Evolutionary conservation across 257 asterid species (phyloP), one percentile per base, ranked within the genome.

Genomic region (Solanum ossicruentum): DNA sequence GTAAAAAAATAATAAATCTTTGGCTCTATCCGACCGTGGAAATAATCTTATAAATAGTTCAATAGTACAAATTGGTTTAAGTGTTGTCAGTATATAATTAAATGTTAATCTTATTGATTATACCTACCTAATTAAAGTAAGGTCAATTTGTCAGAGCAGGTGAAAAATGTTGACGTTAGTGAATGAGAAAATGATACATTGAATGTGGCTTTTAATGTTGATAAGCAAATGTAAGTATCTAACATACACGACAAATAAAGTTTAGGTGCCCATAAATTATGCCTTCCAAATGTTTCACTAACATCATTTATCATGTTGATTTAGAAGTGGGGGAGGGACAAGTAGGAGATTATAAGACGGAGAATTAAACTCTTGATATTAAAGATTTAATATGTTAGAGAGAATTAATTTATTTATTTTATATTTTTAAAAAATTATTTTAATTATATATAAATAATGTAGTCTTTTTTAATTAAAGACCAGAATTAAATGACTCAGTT

Each of bases 121-220:
- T 16, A 77, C 82, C 63, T 26, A 26, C 47, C 16, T n/a, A 26
- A 32, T 13, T 43, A 45, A 67, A 57, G 21, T 26, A 32, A 6
- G 10, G 28, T 69, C 51, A 69, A 28, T 39, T 32, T 13, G 36
- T 36, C 67, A 23, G 69, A 84, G 83, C 54, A 84, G 85, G 80
- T 84, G 80, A 79, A 28, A 69, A 86, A 51, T 57, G 82, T 80
- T 84, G 86, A 84, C 83, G 56, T 78, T 80, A 71, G 54, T 66
- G 90, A 80, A 61, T 51, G 8, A 56, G 17, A 10, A 39, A 41
- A 12, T 79, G 28, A 12, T 85, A 41, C 52, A 39, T n/a, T 66
- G 47, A 54, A 17, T 61, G 8, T 60, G 58, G 2, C 7, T 78
- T 51, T 72, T 49, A 16, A 75, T 58, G 13, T 71, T 86, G 71